phyloP scores from a whole-genome alignment of 2,329 filamentous ascomycete species.

The Paraphoma chrysanthemicola region DNA sequence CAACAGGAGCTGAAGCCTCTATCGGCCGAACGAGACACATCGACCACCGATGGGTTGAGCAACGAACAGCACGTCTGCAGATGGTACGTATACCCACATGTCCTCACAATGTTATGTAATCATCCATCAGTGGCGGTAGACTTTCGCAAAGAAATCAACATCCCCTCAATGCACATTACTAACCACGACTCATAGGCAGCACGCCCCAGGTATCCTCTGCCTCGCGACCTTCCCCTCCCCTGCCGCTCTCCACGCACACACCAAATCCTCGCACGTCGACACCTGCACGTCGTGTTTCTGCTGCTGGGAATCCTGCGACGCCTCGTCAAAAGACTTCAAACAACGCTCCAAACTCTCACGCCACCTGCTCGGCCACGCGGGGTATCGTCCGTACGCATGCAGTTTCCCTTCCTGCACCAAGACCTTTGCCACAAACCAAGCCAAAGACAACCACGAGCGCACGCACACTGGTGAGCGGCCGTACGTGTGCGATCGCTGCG shows the following conservation, averaged over 20 bases:
- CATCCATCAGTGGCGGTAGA: not conserved
- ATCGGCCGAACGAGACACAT: slow-evolving; percentile 12
- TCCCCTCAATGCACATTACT: not conserved
- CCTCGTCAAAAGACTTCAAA: slow-evolving; percentile 46
- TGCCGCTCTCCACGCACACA: slow-evolving; percentile 43
- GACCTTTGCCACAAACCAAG: slow-evolving; percentile 49
- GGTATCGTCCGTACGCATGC: slow-evolving; percentile 47
- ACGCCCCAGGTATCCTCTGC: slow-evolving; percentile 33
- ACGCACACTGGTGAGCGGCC: slow-evolving; percentile 48
- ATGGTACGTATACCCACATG: slow-evolving; percentile 27
- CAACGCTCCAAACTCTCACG: slow-evolving; percentile 48
- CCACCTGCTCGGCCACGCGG: slow-evolving; percentile 47
- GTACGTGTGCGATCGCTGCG: slow-evolving; percentile 45
- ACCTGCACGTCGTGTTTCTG: slow-evolving; percentile 44
- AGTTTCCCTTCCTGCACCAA: slow-evolving; percentile 44
- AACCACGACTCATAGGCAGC: slow-evolving; percentile 22
- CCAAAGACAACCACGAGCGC: slow-evolving; percentile 49
- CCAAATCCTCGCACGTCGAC: slow-evolving; percentile 44
- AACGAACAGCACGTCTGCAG: slow-evolving; percentile 33
- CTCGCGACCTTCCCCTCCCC: slow-evolving; percentile 36
- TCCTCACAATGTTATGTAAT: not conserved
- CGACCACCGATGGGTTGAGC: slow-evolving; percentile 4
- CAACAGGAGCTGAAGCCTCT: slow-evolving; percentile 32
- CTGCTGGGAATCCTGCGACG: slow-evolving; percentile 46
- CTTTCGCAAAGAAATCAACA: not conserved